Percentiles rank a stretch among this genome's conserved stretches.
phyloP scores from a whole-genome alignment of 306 rosid genomes.

The Gillenia trifoliata region DNA sequence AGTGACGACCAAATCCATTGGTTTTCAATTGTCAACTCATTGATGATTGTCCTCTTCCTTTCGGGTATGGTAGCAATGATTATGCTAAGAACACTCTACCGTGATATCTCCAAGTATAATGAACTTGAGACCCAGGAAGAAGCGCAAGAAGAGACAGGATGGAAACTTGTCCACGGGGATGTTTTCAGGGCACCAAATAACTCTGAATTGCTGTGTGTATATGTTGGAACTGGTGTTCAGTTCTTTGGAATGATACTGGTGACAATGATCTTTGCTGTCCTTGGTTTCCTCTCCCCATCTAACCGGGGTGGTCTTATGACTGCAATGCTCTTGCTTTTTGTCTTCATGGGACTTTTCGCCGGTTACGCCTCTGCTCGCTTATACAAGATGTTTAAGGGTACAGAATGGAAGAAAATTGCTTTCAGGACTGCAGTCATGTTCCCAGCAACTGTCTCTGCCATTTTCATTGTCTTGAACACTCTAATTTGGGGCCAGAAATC shows the following conservation, averaged over 20 bases:
- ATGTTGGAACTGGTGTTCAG: slow-evolving; percentile 96
- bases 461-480: slow-evolving; percentile 71
- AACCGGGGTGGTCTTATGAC: slow-evolving; percentile 98
- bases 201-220: slow-evolving; percentile 80
- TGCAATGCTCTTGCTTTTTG: slow-evolving; percentile 95
- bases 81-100: slow-evolving; percentile 93
- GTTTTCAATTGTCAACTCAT: slow-evolving; percentile 92
- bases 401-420: slow-evolving; percentile 90
- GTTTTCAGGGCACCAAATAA: slow-evolving; percentile 86
- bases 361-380: slow-evolving; percentile 84
- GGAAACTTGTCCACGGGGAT: slow-evolving; percentile 99
- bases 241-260: slow-evolving; percentile 88
- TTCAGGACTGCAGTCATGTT: slow-evolving; percentile 74
- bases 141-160: slow-evolving; percentile 99
- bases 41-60: slow-evolving; percentile 98
- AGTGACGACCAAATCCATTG: slow-evolving; percentile 95
- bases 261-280: slow-evolving; percentile 92
- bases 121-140: slow-evolving; percentile 99
- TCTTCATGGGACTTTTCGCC: slow-evolving; percentile 95
- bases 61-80: slow-evolving; percentile 99
- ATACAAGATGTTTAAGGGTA: slow-evolving; percentile 86
- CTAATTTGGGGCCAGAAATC: slow-evolving; percentile 97
- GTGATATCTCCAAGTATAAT: slow-evolving; percentile 94
- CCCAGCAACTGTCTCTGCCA: slow-evolving; percentile 68
- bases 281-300: slow-evolving; percentile 96